Conservation (phyloP, 1,139 yeast genomes). For the Candida sojae region DNA sequence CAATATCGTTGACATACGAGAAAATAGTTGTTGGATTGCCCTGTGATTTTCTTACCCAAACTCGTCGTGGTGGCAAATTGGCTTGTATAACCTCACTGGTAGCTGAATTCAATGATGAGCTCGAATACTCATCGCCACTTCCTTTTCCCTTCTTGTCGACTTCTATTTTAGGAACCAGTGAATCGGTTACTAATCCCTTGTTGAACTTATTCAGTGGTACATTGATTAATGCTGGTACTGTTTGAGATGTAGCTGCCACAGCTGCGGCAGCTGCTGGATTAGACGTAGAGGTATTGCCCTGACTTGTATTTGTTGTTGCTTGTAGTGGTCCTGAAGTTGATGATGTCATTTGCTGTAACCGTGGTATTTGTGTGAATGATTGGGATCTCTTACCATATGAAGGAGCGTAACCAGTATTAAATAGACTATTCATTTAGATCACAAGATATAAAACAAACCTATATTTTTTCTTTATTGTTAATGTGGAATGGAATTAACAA, state of each 20-base stretch:
- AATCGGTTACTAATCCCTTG: background rate
- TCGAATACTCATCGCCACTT: background rate
- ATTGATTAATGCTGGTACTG: background rate
- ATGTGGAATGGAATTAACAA: background rate
- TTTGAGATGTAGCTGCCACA: constrained; percentile 1
- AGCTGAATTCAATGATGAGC: constrained; percentile 6
- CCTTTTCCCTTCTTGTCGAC: constrained; percentile 3
- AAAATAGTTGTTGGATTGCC: constrained; percentile 69
- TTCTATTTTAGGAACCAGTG: constrained; percentile 8
- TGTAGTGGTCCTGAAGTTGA: constrained; percentile 6
- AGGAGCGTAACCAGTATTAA: constrained; percentile 3
- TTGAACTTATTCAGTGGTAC: constrained; percentile 3
- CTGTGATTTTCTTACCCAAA: constrained; percentile 64
- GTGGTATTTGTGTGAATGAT: background rate
- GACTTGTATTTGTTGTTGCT: background rate
- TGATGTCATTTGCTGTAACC: constrained; percentile 7
- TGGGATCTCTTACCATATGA: constrained; percentile 1
- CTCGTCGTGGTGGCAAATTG: constrained; percentile 32
- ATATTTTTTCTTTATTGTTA: background rate
- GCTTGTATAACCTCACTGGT: constrained; percentile 10
- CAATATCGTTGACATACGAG: constrained; percentile 55
- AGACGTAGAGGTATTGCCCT: background rate
- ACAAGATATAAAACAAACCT: background rate
- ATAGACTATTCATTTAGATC: background rate
- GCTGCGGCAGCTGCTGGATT: constrained; percentile 4